A percentile compares a stretch with the other conserved stretches of the same genome.
Conservation (phyloP, 202 grass and related monocot species). For the Schoenoplectus triqueter region DNA sequence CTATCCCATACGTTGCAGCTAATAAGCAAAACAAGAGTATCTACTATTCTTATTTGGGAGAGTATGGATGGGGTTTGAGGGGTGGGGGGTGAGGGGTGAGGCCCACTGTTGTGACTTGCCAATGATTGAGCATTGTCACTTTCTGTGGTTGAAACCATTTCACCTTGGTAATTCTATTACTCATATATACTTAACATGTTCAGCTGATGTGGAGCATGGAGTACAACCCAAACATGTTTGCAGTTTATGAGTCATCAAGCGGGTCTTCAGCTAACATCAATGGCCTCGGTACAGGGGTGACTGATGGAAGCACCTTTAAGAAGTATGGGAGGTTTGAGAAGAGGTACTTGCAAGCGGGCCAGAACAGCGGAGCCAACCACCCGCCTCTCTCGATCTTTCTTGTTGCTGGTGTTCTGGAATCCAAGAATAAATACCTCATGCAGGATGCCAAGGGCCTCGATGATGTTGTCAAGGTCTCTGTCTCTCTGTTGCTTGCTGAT, state of each 20-base stretch:
- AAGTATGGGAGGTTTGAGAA: slow-evolving; percentile 84
- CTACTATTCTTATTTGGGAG: neutral
- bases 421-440: slow-evolving; percentile 67
- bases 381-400: slow-evolving; percentile 76
- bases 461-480: slow-evolving; percentile 81
- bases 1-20: neutral
- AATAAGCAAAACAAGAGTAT: slow-evolving; percentile 7
- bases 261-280: slow-evolving; percentile 34
- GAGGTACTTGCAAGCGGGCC: slow-evolving; percentile 54
- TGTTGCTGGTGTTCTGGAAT: slow-evolving; percentile 87
- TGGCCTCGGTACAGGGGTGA: neutral
- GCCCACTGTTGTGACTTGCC: neutral
- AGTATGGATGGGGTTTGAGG: neutral
- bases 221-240: slow-evolving; percentile 88
- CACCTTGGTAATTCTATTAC: slow-evolving; percentile 20
- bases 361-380: slow-evolving; percentile 44
- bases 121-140: slow-evolving; percentile 21
- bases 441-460: slow-evolving; percentile 89
- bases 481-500: neutral
- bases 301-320: slow-evolving; percentile 58
- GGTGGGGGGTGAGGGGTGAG: neutral
- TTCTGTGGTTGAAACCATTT: slow-evolving; percentile 79
- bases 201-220: slow-evolving; percentile 99
- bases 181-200: slow-evolving; percentile 31
- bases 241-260: slow-evolving; percentile 58